A percentile compares a stretch with the other conserved stretches of the same genome.
These are phyloP conservation scores for Schoenoplectus tabernaemontani DNA, from an alignment of 202 grass and related monocot genomes.

Conservation along the genomic window DNA sequence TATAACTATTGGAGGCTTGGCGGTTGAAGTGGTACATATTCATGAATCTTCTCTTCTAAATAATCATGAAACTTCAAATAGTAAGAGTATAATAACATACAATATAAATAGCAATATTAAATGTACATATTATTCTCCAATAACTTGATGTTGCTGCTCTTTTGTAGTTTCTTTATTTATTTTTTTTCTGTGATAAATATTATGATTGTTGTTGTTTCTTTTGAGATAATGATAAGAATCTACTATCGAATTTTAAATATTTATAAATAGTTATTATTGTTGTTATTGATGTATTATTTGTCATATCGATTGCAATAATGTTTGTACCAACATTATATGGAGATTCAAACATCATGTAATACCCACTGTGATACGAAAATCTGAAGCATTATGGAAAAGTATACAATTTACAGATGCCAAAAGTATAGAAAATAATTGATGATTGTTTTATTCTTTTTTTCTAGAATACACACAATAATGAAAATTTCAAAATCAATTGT, in stretches of 20 bases:
- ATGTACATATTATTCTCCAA: background rate
- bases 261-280: background rate
- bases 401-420: background rate
- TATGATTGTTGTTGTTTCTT: too few relatives aligned
- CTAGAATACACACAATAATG: background rate
- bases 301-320: background rate
- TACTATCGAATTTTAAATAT: too few relatives aligned
- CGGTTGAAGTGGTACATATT: background rate
- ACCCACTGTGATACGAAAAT: background rate
- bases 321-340: background rate
- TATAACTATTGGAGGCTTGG: background rate
- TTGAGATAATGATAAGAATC: too few relatives aligned
- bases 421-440: background rate
- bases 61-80: background rate
- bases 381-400: background rate
- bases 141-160: background rate
- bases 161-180: too few relatives aligned
- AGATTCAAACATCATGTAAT: background rate
- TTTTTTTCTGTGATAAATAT: background rate
- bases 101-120: background rate
- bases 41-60: slow-evolving; percentile 3
- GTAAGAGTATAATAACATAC: background rate
- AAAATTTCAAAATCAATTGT: background rate
- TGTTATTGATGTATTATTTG: background rate
- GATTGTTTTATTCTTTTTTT: background rate